Conservation (phyloP, 176 grass and related monocot genomes). For the Phyllostachys edulis region DNA sequence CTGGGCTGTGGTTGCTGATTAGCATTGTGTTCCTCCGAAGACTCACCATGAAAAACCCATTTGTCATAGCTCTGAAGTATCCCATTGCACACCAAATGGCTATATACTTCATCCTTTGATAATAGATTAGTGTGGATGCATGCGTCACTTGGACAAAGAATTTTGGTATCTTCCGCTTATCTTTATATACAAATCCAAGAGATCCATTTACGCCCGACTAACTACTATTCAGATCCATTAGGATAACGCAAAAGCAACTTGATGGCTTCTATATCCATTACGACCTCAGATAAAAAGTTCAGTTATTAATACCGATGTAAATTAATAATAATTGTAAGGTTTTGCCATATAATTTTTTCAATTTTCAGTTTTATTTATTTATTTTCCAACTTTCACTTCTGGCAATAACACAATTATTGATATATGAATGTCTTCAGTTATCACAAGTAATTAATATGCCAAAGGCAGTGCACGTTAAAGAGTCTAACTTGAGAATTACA, state of each 20-base stretch:
- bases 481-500: no score
- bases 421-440: no score
- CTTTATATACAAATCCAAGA: constrained; percentile 22
- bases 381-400: no score
- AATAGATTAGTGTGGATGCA: not conserved
- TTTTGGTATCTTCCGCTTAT: not conserved
- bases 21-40: not conserved
- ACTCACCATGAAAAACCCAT: constrained; percentile 9
- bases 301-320: no score
- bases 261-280: constrained; percentile 1
- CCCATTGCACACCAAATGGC: not conserved
- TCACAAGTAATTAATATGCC: no score
- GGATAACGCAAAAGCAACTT: constrained; percentile 8
- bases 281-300: not conserved
- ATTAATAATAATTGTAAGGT: no score
- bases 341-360: no score
- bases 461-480: no score
- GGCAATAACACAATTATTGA: no score
- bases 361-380: no score
- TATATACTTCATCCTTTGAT: not conserved
- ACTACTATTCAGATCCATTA: not conserved
- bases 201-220: constrained; percentile 16
- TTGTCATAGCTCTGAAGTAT: not conserved
- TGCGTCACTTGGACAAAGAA: constrained; percentile 5
- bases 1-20: not conserved